Evolutionary conservation across 176 grass and related monocot genomes (phyloP), one percentile per base, ranked within the genome.

Genomic region (Cymbopogon citratus): DNA sequence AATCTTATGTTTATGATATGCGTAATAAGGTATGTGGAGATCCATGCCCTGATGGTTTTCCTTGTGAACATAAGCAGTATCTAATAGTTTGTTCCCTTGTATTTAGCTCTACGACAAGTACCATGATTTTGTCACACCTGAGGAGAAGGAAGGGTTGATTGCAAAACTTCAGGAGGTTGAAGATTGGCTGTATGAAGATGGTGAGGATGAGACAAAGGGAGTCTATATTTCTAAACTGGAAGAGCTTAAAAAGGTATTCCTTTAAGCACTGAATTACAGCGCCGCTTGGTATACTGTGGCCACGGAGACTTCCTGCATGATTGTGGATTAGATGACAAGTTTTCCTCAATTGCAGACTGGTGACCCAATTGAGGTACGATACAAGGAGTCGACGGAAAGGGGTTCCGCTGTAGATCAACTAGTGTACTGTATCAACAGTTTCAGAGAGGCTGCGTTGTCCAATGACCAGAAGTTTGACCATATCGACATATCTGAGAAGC

Each of bases 171-270:
- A 99, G 82, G 91, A 91, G 77, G 89, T 91, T 80, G 96, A 99
- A 75, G 91, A 95, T 83, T 99, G 96, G 92, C 82, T 99, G 15
- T 99, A 99, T 18, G 96, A 99, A 85, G 96, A 99, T 64, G 96
- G 96, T 1, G 92, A 95, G 81, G 96, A 99, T 29, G 96, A 99
- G 74, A 91, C 90, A 2, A 99, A 99, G 74, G 96, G 96, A 15
- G 92, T 99, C 16, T 99, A 99, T 80, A 62, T 99, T 73, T 73
- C 92, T 79, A 99, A 99, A 63, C 91, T 99, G 8, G 96, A 99
- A 41, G 92, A 99, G 61, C 92, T 99, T 41, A 86, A 95, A 75
- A 88, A 90, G 89, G 96, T 87, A 78, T 27, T n/a, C n/a, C n/a
- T n/a, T n/a, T n/a, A n/a, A n/a, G n/a, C n/a, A n/a, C n/a, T 5